Evolutionary conservation across 2,329 filamentous ascomycete genomes (phyloP).

Genomic region (Leptographium flavum): DNA sequence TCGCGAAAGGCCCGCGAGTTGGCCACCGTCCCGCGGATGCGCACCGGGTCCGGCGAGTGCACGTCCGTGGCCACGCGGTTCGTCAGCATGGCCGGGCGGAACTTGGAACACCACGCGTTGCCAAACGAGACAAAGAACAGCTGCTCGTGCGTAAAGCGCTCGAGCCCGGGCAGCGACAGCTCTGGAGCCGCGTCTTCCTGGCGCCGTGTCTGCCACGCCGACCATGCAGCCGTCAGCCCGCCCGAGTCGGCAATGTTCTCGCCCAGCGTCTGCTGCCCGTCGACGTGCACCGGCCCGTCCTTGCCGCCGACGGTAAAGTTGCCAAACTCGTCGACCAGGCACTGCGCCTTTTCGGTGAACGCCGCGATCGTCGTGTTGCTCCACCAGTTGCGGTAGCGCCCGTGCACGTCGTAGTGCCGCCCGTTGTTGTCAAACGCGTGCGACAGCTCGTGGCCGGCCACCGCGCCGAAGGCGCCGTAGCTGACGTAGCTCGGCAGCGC

Average conservation of each 20-base stretch:
- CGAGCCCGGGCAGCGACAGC: constrained; percentile 40
- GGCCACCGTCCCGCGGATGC: constrained; percentile 48
- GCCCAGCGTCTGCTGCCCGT: constrained; percentile 47
- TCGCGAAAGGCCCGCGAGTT: constrained; percentile 56
- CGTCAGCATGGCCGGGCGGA: constrained; percentile 40
- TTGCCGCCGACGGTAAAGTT: constrained; percentile 44
- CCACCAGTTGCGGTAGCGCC: constrained; percentile 56
- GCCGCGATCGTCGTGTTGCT: constrained; percentile 40
- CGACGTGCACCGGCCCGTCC: constrained; percentile 43
- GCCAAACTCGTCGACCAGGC: constrained; percentile 54
- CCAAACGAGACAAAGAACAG: constrained; percentile 54
- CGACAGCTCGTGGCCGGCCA: constrained; percentile 55
- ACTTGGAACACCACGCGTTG: constrained; percentile 55
- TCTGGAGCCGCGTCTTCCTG: constrained; percentile 9
- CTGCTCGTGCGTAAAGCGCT: constrained; percentile 49
- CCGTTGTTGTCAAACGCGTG: constrained; percentile 57
- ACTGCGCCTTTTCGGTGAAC: constrained; percentile 45
- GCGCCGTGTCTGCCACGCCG: constrained; percentile 49
- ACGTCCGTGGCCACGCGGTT: constrained; percentile 46
- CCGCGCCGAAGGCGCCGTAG: constrained; percentile 55
- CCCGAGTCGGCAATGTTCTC: constrained; percentile 63
- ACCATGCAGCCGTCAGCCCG: constrained; percentile 46
- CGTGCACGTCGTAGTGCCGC: constrained; percentile 48
- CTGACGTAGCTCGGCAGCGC: constrained; percentile 48
- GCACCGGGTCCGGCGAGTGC: constrained; percentile 49